Evolutionary conservation across 179 eudicot genomes (phyloP).

Genomic region (Silene noctiflora): DNA sequence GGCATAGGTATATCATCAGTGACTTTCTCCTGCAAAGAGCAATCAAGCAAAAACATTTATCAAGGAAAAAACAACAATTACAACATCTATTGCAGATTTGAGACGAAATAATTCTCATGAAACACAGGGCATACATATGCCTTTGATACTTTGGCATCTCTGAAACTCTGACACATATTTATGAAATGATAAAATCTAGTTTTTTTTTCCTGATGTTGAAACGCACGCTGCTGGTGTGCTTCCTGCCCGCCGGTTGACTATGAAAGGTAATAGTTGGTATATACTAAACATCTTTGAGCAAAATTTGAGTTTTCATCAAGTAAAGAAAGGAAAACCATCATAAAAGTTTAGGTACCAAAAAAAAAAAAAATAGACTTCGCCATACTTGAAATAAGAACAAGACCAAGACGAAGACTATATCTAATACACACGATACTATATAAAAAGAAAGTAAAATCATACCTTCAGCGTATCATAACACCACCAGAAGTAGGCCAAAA

Average conservation of each 20-base stretch:
- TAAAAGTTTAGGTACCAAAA: too few species aligned
- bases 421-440: background rate
- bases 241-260: too few species aligned
- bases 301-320: background rate
- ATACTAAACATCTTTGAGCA: background rate
- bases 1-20: conserved; percentile 82
- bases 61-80: conserved; percentile 15
- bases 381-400: background rate
- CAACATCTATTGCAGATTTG: too few species aligned
- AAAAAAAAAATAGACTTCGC: too few species aligned
- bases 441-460: conserved; percentile 19
- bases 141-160: too few species aligned
- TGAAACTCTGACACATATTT: too few species aligned
- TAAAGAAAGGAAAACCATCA: background rate
- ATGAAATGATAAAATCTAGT: too few species aligned
- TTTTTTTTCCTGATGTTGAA: too few species aligned
- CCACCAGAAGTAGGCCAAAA: conserved; percentile 98
- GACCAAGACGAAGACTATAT: background rate
- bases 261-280: too few species aligned
- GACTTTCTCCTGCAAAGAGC: conserved; percentile 56
- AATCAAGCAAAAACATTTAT: conserved; percentile 7
- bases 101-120: background rate
- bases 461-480: conserved; percentile 90
- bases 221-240: too few species aligned
- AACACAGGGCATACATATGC: too few species aligned